phyloP scores from a whole-genome alignment of 75 land plant species.

The Azolla pinnata region DNA sequence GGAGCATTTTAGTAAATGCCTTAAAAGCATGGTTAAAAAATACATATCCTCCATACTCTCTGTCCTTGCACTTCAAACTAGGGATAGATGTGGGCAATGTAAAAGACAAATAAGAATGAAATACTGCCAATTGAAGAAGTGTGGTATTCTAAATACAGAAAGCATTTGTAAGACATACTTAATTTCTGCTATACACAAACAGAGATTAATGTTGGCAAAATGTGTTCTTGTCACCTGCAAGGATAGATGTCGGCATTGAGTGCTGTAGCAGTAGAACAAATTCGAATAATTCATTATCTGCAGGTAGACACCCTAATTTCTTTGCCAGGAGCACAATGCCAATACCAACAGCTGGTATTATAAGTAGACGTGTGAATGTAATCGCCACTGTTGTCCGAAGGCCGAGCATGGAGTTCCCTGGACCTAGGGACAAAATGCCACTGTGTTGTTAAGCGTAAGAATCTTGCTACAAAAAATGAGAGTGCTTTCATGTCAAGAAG shows the following conservation, averaged over 20 bases:
- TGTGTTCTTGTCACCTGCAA: conserved; percentile 45
- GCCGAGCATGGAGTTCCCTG: conserved; percentile 69
- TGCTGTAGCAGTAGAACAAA: conserved; percentile 95
- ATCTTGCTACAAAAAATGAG: background rate
- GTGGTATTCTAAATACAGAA: too few relatives aligned
- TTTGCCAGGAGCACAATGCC: conserved; percentile 75
- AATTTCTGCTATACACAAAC: background rate
- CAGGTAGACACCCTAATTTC: conserved; percentile 68
- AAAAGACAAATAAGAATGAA: too few relatives aligned
- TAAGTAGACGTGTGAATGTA: conserved; percentile 51
- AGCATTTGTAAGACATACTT: background rate
- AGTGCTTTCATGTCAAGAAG: background rate
- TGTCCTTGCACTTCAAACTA: too few relatives aligned
- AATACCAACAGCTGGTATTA: conserved; percentile 77
- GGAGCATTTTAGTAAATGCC: too few relatives aligned
- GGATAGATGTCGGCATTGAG: conserved; percentile 92
- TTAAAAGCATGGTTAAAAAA: too few relatives aligned
- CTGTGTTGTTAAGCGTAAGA: background rate
- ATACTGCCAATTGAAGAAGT: too few relatives aligned
- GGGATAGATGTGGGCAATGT: too few relatives aligned
- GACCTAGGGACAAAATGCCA: conserved; percentile 60
- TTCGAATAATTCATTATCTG: conserved; percentile 68
- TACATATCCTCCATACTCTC: too few relatives aligned
- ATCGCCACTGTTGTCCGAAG: conserved; percentile 76
- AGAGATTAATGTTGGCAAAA: background rate